phyloP scores from a whole-genome alignment of 2,329 filamentous ascomycete species.

The Elsinoe batatas region DNA sequence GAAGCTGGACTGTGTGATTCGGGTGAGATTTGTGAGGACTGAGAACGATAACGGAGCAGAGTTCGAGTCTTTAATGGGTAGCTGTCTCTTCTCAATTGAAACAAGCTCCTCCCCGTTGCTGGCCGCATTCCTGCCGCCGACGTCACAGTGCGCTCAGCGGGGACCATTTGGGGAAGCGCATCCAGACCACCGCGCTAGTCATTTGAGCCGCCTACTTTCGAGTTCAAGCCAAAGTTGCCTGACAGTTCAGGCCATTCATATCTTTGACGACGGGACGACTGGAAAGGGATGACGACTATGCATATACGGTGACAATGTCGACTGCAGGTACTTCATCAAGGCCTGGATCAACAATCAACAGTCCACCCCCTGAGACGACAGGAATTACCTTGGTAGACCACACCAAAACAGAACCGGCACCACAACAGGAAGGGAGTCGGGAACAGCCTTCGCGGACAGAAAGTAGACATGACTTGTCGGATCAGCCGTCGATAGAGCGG shows the following conservation, averaged over 20 bases:
- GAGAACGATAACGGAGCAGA: not conserved
- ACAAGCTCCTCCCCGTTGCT: constrained; percentile 1
- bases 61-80: too few species aligned
- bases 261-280: not conserved
- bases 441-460: constrained; percentile 6
- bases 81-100: not conserved
- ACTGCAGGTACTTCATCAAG: not conserved
- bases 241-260: not conserved
- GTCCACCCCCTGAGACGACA: constrained; percentile 29
- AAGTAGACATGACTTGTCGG: constrained; percentile 13
- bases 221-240: not conserved
- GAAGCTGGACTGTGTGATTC: not conserved
- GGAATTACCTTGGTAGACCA: constrained; percentile 60
- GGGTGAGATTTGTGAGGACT: not conserved
- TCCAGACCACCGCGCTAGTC: constrained; percentile 2
- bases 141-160: constrained; percentile 11
- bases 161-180: constrained; percentile 7
- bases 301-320: constrained; percentile 12
- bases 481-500: constrained; percentile 3
- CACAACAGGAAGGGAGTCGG: constrained; percentile 2
- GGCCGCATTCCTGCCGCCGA: not conserved
- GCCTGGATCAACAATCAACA: not conserved
- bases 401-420: constrained; percentile 22
- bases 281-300: not conserved
- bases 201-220: not conserved